Base-by-base conservation (phyloP, 352 stramenopile species). In the Phytophthora brassicae region DNA sequence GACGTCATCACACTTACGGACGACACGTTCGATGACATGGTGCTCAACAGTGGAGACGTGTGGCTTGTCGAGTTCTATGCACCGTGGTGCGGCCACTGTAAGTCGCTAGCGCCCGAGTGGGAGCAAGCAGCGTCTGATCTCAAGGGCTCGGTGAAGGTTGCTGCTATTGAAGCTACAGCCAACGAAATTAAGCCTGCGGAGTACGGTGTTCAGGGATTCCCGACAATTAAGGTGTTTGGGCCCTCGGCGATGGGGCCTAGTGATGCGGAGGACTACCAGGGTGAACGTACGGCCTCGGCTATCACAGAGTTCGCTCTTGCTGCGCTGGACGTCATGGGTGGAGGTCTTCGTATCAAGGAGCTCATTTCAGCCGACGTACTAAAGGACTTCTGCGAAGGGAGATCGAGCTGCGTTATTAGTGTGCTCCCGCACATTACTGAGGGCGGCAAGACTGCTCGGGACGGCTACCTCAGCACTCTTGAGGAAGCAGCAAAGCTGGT, bases 141-240 rank as follows among this genome's bases (percentile, higher is more conserved):
- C 14, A 92, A 91, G 56, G 88, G 92, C 17, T 84, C 77, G 0
- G 89, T 98, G 12, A 88, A 97, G 49, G 74, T 99, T 24, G 95
- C 77, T 53, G 95, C 97, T 41, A 74, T 99, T 17, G 96, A 99
- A 63, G 83, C 89, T 0, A 98, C 88, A 0, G 91, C 88, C 33
- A 96, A 98, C 64, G 89, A 99, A 67, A 53, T 86, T 20, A 96
- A 97, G 58, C 60, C 81, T 6, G 66, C 75, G 6, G 87, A 95
- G 67, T 95, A 98, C 54, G 81, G 86, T 33, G 93, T 99, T 52
- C 65, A 84, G 17, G 94, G 94, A 6, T 98, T 98, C 83, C 96
- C 96, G 20, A 98, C 93, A 2, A 94, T 99, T 57, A 97, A 97
- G 76, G 92, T 98, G 16, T 98, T 98, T 60, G 83, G 86, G 20